These are phyloP conservation scores for Hypoxylon sp. DNA, from an alignment of 2,329 filamentous ascomycete genomes.

Conservation along the genomic window DNA sequence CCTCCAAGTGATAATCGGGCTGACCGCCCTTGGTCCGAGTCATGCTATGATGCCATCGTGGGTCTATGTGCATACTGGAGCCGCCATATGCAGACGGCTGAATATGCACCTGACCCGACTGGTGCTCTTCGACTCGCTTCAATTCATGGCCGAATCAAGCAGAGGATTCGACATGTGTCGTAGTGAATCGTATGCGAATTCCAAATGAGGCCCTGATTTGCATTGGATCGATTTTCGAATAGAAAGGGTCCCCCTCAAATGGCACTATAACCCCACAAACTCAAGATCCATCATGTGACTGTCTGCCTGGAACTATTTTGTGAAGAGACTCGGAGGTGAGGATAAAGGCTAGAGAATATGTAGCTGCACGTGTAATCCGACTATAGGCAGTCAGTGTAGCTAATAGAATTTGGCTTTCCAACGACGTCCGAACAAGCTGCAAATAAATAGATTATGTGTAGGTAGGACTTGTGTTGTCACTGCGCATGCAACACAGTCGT, in stretches of 20 bases:
- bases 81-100: slow-evolving; percentile 33
- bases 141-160: slow-evolving; percentile 29
- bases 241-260: slow-evolving; percentile 26
- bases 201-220: slow-evolving; percentile 32
- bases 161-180: slow-evolving; percentile 42
- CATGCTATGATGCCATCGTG: slow-evolving; percentile 44
- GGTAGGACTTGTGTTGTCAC: slow-evolving; percentile 10
- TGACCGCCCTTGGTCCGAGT: slow-evolving; percentile 35
- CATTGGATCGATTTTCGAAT: slow-evolving; percentile 22
- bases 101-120: slow-evolving; percentile 42
- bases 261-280: slow-evolving; percentile 9
- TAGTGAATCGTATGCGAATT: slow-evolving; percentile 34
- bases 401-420: slow-evolving; percentile 16
- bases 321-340: slow-evolving; percentile 24
- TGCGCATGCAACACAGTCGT: slow-evolving; percentile 22
- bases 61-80: slow-evolving; percentile 37
- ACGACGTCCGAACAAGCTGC: slow-evolving; percentile 1
- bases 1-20: slow-evolving; percentile 37
- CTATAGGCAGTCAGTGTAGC: slow-evolving; percentile 31
- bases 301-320: slow-evolving; percentile 4
- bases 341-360: slow-evolving; percentile 7
- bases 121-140: slow-evolving; percentile 19
- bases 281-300: slow-evolving; percentile 36
- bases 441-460: slow-evolving; percentile 4
- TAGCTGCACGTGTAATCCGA: slow-evolving; percentile 34